phyloP scores from a whole-genome alignment of 768 basidiomycete genomes.

The Leccinum incarnatum region DNA sequence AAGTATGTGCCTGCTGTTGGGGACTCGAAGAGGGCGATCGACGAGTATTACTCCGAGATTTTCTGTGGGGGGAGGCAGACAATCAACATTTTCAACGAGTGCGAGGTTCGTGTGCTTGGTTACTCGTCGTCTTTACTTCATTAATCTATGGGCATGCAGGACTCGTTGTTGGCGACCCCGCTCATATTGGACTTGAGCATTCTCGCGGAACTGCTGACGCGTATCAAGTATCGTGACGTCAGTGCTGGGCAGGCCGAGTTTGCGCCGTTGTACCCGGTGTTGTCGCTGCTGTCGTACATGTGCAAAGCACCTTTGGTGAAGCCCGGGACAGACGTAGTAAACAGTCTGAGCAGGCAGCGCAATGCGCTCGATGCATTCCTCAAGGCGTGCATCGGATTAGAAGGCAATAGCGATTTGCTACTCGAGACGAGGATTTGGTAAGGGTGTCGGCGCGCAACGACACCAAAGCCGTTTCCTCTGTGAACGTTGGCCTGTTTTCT shows the following conservation, averaged over 20 bases:
- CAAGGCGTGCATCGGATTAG: conserved; percentile 90
- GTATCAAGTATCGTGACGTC: conserved; percentile 79
- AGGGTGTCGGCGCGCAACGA: conserved; percentile 23
- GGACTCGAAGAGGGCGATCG: conserved; percentile 98
- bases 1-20: conserved; percentile 97
- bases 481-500: not conserved
- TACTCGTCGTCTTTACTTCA: fast-evolving
- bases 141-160: conserved; percentile 40
- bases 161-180: conserved; percentile 93
- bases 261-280: conserved; percentile 48
- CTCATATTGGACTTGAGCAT: conserved; percentile 93
- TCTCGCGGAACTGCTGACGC: conserved; percentile 91
- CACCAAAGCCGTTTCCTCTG: not conserved
- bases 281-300: too few species aligned
- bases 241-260: conserved; percentile 54
- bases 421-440: conserved; percentile 89
- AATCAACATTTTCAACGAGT: conserved; percentile 97
- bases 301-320: conserved; percentile 77
- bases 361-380: conserved; percentile 92
- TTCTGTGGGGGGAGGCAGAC: conserved; percentile 93
- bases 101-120: conserved; percentile 59
- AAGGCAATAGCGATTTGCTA: conserved; percentile 79
- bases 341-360: conserved; percentile 92
- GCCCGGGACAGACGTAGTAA: conserved; percentile 90
- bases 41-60: conserved; percentile 98